Evolutionary conservation across 1,284 basidiomycete species (phyloP).

Genomic region (Ganoderma boninense): DNA sequence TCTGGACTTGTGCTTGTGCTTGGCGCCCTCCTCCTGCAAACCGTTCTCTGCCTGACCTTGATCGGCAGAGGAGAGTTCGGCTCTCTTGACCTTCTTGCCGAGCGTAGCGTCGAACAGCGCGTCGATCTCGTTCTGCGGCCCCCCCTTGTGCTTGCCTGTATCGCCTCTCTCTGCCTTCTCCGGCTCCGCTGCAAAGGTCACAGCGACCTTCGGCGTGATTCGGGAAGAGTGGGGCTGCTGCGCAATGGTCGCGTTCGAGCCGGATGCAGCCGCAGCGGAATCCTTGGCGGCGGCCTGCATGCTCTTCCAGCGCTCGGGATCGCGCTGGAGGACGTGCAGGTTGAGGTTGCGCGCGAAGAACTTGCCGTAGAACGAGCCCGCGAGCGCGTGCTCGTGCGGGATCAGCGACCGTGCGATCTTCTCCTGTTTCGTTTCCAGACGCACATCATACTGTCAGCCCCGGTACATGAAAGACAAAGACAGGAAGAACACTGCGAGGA

Average conservation of each 20-base stretch:
- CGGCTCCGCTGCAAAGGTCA: neutral
- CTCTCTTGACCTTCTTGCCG: slow-evolving; percentile 66
- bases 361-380: slow-evolving; percentile 84
- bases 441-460: neutral
- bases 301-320: slow-evolving; percentile 85
- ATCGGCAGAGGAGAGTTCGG: slow-evolving; percentile 43
- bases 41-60: neutral
- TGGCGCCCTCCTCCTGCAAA: neutral
- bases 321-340: slow-evolving; percentile 78
- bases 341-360: slow-evolving; percentile 86
- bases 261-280: neutral
- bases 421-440: slow-evolving; percentile 62
- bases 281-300: slow-evolving; percentile 50
- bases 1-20: slow-evolving; percentile 1
- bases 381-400: slow-evolving; percentile 73
- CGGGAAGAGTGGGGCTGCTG: neutral
- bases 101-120: slow-evolving; percentile 66
- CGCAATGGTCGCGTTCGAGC: neutral
- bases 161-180: neutral
- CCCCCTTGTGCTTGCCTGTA: slow-evolving; percentile 35
- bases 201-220: neutral
- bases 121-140: slow-evolving; percentile 72
- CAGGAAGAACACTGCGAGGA: too few species aligned
- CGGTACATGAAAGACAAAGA: neutral
- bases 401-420: slow-evolving; percentile 88